Base-by-base conservation (phyloP, 73 alveolate species). In the Paramecium tetraurelia region DNA sequence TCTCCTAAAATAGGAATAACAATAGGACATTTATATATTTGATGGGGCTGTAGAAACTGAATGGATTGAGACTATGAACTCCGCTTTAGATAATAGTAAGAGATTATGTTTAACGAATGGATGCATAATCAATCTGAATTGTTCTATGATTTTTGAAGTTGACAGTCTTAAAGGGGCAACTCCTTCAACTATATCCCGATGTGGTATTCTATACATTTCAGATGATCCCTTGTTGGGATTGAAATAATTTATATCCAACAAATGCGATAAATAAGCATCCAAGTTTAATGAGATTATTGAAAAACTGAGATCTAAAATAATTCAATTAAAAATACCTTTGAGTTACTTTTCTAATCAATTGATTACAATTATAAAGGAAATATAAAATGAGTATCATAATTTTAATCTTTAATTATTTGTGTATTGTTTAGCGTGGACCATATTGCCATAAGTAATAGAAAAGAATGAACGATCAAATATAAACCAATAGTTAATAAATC, bases 171-270 rank as follows among this genome's bases (percentile, higher is more conserved):
- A 95, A 2, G 95, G 63, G 4, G 96, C 96, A 33, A 68, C 96
- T 2, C 96, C 96, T 10, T 96, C 96, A 0, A 93, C 96, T 3
- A 85, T 93, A 24, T 71, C 95, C 24, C 31, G 96, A 92, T 93
- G 96, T 83, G 96, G 95, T 46, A 92, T 93, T 87, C 93, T 93
- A 1, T 93, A 92, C 27, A 93, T 93, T 20, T 85, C 89, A 9
- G 86, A 75, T 84, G 63, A 31, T 36, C 50, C 92, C 16, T 22
- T 36, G 22, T 12, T 59, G 31, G 53, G 71, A 80, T 38, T 59
- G 7, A 31, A 58, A 9, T 12, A 68, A 86, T 71, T 58, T 24
- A 43, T 43, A 18, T 71, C 71, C 7, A 14, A 41, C 4, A 21
- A 10, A 1, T 68, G 29, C 12, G 35, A 48, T 58, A 71, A 59